Evolutionary conservation across 441 rosid genomes (phyloP).

Genomic region (Erodium texanum): DNA sequence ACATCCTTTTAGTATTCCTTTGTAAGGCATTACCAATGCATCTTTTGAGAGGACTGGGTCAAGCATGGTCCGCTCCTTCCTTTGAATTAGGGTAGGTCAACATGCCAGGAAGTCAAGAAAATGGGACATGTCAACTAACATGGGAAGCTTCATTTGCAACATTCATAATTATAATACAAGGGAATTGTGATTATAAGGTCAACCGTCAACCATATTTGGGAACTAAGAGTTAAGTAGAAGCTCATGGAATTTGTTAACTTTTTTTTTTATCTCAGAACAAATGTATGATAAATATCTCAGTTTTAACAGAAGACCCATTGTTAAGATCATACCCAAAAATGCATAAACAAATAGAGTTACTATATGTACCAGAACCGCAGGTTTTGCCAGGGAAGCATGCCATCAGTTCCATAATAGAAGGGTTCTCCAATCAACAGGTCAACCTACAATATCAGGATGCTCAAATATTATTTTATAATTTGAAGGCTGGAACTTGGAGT

Average conservation of each 20-base stretch:
- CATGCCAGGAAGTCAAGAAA: background rate
- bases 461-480: conserved; percentile 6
- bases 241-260: background rate
- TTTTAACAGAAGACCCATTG: background rate
- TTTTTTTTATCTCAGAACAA: background rate
- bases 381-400: conserved; percentile 87
- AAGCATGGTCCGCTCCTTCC: conserved; percentile 76
- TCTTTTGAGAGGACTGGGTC: conserved; percentile 61
- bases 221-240: background rate
- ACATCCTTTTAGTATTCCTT: conserved; percentile 72
- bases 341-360: background rate
- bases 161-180: conserved; percentile 7
- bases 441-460: conserved; percentile 34
- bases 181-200: background rate
- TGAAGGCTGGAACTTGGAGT: conserved; percentile 12
- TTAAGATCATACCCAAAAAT: background rate
- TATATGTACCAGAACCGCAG: conserved; percentile 80
- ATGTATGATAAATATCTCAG: background rate
- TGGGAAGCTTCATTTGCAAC: background rate
- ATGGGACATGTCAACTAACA: background rate
- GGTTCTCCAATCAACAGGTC: conserved; percentile 88
- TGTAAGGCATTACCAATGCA: conserved; percentile 64
- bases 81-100: conserved; percentile 15
- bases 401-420: conserved; percentile 65
- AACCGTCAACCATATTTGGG: background rate